Evolutionary conservation across 1,139 yeast genomes (phyloP).

Genomic region (Geotrichum phurueaensis): DNA sequence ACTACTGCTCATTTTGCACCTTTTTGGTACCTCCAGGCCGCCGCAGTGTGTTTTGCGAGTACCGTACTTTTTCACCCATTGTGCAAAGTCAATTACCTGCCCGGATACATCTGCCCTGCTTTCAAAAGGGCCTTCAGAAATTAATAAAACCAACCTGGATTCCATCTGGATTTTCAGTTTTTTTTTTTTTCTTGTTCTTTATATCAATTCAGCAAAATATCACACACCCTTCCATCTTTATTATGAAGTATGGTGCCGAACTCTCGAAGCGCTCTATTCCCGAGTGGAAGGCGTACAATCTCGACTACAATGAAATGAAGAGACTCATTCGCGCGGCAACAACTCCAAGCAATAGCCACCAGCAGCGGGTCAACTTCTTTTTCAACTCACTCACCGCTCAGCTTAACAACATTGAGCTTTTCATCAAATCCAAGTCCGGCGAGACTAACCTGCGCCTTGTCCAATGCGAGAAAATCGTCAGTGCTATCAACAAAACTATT

Average conservation of each 20-base stretch:
- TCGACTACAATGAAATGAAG: slow-evolving; percentile 76
- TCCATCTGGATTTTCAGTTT: neutral
- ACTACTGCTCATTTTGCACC: neutral
- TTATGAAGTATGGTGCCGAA: slow-evolving; percentile 82
- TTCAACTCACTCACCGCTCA: neutral
- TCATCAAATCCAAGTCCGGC: slow-evolving; percentile 59
- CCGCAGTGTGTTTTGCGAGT: neutral
- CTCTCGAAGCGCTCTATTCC: slow-evolving; percentile 70
- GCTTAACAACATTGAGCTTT: slow-evolving; percentile 38
- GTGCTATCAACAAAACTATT: slow-evolving; percentile 28
- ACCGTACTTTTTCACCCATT: neutral
- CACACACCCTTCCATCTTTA: neutral
- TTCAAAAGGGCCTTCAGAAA: neutral
- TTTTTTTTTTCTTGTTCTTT: neutral
- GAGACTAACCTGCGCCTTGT: slow-evolving; percentile 46
- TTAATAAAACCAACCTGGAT: neutral
- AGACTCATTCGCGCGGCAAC: slow-evolving; percentile 50
- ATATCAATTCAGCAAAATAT: neutral
- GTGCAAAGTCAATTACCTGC: neutral
- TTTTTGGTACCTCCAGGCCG: neutral
- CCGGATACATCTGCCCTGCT: neutral
- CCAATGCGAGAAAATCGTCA: slow-evolving; percentile 38
- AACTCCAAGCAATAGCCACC: slow-evolving; percentile 22
- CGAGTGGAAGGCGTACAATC: slow-evolving; percentile 78
- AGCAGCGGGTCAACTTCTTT: neutral